A percentile compares a stretch with the other conserved stretches of the same genome.
phyloP scores from a whole-genome alignment of 441 rosid genomes.

The Adansonia gregorii region DNA sequence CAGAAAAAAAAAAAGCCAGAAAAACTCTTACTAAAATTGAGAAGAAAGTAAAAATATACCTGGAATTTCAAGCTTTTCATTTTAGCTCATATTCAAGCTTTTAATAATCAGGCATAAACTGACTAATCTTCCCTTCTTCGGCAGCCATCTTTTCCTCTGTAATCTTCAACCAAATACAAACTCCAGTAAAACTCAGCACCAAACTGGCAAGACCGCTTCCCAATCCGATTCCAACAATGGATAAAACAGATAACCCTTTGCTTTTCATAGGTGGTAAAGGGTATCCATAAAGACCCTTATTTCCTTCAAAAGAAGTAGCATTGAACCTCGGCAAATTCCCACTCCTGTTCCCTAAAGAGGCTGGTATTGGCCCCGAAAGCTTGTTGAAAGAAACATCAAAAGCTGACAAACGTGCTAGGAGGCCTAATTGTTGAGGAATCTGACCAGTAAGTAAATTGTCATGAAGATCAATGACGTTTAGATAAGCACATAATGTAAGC shows the following conservation, averaged over 20 bases:
- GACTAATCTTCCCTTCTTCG: conserved; percentile 86
- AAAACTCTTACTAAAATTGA: neutral
- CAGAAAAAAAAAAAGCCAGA: conserved; percentile 2
- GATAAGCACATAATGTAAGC: conserved; percentile 81
- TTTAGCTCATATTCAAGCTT: conserved; percentile 6
- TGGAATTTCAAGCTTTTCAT: conserved; percentile 24
- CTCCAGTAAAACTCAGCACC: conserved; percentile 86
- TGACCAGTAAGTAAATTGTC: conserved; percentile 74
- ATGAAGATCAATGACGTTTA: conserved; percentile 91
- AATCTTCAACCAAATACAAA: conserved; percentile 88
- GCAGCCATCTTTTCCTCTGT: conserved; percentile 79
- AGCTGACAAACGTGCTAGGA: conserved; percentile 65
- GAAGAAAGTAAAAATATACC: conserved; percentile 29
- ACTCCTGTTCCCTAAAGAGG: conserved; percentile 65
- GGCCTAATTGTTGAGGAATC: conserved; percentile 80
- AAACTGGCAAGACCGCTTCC: conserved; percentile 94
- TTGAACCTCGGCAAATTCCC: conserved; percentile 79
- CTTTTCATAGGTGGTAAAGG: conserved; percentile 74
- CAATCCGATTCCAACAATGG: conserved; percentile 92
- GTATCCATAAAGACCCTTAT: conserved; percentile 83
- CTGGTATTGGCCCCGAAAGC: conserved; percentile 81
- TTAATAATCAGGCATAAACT: conserved; percentile 89
- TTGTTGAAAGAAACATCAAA: conserved; percentile 83
- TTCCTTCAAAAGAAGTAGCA: conserved; percentile 75
- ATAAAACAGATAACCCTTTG: conserved; percentile 70